These are phyloP conservation scores for Aspergillus sp. DNA, from an alignment of 2,329 filamentous ascomycete genomes.

Conservation along the genomic window DNA sequence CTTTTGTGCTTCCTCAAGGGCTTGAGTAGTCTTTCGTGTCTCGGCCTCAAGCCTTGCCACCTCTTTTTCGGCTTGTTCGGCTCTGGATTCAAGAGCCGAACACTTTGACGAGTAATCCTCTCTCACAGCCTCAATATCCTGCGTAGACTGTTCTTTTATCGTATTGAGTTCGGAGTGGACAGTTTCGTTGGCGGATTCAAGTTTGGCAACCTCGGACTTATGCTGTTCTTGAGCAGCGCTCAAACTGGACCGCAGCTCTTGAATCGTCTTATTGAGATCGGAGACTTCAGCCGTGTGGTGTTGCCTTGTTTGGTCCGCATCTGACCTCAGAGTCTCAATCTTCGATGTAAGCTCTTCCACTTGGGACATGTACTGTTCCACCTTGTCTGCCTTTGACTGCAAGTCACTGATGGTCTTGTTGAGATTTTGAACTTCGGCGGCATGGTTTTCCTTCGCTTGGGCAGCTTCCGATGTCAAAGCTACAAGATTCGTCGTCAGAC, in stretches of 20 bases:
- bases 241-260: conserved; percentile 57
- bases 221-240: conserved; percentile 62
- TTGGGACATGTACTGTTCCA: conserved; percentile 56
- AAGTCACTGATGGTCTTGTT: conserved; percentile 63
- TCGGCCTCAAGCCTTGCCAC: conserved; percentile 39
- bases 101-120: conserved; percentile 55
- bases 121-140: conserved; percentile 63
- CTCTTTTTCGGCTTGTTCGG: conserved; percentile 45
- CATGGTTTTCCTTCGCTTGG: conserved; percentile 64
- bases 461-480: conserved; percentile 56
- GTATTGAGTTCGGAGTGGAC: conserved; percentile 57
- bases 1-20: conserved; percentile 55
- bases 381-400: conserved; percentile 53
- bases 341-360: conserved; percentile 61
- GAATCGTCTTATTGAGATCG: conserved; percentile 63
- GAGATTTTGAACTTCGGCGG: conserved; percentile 65
- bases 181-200: conserved; percentile 61
- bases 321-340: conserved; percentile 60
- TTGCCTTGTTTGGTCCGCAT: conserved; percentile 37
- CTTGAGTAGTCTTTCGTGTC: conserved; percentile 53
- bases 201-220: conserved; percentile 64
- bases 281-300: conserved; percentile 61
- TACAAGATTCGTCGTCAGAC: conserved; percentile 61
- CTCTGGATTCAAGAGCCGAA: conserved; percentile 54
- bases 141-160: conserved; percentile 53